A percentile compares a stretch with the other conserved stretches of the same genome.
These are phyloP conservation scores for Polyplosphaeria fusca DNA, from an alignment of 495 filamentous ascomycete genomes.

Conservation along the genomic window DNA sequence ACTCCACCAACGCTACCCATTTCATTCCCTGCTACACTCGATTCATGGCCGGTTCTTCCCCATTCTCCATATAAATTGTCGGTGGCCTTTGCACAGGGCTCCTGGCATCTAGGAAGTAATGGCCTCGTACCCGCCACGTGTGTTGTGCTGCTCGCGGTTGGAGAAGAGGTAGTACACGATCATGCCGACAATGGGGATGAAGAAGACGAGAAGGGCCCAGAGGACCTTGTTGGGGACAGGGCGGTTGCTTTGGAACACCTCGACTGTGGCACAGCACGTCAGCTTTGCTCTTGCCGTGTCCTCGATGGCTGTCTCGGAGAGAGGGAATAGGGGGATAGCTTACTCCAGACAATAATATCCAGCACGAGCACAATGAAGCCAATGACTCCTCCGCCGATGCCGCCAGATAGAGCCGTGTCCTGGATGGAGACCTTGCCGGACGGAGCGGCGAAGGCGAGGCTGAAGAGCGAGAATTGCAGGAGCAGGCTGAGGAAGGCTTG, in stretches of 20 bases:
- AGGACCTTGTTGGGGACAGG: constrained; percentile 47
- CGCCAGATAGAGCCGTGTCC: constrained; percentile 43
- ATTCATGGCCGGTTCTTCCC: too few species aligned
- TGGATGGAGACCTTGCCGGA: constrained; percentile 12
- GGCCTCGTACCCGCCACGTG: constrained; percentile 45
- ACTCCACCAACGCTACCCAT: too few species aligned
- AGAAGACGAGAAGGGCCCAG: constrained; percentile 51
- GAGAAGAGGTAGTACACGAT: constrained; percentile 54
- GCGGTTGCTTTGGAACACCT: constrained; percentile 53
- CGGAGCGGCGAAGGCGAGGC: constrained; percentile 45
- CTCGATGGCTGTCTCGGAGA: neutral
- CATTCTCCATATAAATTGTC: too few species aligned
- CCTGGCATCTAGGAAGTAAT: too few species aligned
- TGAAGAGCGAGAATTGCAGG: constrained; percentile 45
- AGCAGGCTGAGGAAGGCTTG: constrained; percentile 34
- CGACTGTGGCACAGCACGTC: constrained; percentile 41
- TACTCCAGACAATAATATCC: constrained; percentile 52
- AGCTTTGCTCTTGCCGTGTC: neutral
- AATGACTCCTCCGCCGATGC: constrained; percentile 48
- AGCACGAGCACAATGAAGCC: constrained; percentile 51
- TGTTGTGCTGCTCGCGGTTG: constrained; percentile 47
- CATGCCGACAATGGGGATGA: constrained; percentile 51
- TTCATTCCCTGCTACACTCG: too few species aligned
- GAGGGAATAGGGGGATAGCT: constrained; percentile 12
- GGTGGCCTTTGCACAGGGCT: too few species aligned